Percentiles rank a stretch among this genome's conserved stretches.
Evolutionary conservation across 306 rosid species (phyloP).

Genomic region (Prosopis cineraria): DNA sequence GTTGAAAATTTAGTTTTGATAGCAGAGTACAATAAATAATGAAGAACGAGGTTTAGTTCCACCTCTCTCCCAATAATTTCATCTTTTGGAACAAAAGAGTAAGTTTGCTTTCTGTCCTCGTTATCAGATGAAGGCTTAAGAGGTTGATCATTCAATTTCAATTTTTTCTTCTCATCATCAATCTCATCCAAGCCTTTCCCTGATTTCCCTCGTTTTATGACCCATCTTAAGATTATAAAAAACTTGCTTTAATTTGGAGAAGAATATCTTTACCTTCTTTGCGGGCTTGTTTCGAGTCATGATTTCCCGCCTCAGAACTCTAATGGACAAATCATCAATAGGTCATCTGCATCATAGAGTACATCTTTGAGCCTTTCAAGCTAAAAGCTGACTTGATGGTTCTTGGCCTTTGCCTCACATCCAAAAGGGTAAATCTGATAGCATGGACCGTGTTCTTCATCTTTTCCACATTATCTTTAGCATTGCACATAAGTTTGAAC

Average conservation of each 20-base stretch:
- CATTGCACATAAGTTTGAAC: conserved; percentile 28
- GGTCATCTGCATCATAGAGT: conserved; percentile 48
- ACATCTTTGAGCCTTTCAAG: conserved; percentile 36
- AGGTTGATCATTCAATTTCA: conserved; percentile 15
- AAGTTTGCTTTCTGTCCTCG: conserved; percentile 35
- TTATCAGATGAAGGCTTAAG: background rate
- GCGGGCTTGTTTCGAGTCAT: background rate
- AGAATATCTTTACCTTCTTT: conserved; percentile 13
- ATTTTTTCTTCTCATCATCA: conserved; percentile 15
- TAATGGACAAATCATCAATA: conserved; percentile 33
- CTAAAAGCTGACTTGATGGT: conserved; percentile 31
- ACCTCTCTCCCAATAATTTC: conserved; percentile 41
- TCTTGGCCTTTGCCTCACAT: conserved; percentile 34
- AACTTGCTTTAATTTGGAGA: conserved; percentile 28
- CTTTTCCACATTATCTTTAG: conserved; percentile 17
- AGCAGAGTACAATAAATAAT: background rate
- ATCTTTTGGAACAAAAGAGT: conserved; percentile 37
- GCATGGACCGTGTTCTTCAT: conserved; percentile 16
- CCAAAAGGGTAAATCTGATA: conserved; percentile 36
- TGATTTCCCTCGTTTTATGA: conserved; percentile 32
- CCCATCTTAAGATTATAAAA: conserved; percentile 26
- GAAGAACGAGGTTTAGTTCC: conserved; percentile 1
- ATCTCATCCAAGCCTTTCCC: conserved; percentile 36
- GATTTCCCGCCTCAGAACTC: conserved; percentile 24
- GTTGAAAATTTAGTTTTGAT: conserved; percentile 31